Evolutionary conservation across 257 asterid genomes (phyloP), one percentile per base, ranked within the genome.

Genomic region (Schizonepeta tenuifolia): DNA sequence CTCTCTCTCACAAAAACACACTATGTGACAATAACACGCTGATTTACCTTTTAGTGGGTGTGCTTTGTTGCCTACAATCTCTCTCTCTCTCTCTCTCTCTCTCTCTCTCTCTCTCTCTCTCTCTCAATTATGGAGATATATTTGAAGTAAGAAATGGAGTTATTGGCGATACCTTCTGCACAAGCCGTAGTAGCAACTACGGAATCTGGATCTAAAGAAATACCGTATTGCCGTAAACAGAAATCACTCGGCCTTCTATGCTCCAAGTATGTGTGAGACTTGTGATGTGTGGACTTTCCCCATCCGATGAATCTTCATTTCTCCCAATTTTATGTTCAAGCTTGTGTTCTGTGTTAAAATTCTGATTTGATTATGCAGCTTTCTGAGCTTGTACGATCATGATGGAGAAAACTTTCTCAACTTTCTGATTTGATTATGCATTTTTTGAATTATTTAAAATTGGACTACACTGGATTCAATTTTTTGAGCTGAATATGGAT

Each of bases 221-320:
- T 70, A 1, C 84, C 91, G n/a, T 95, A 95, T 26, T 91, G 96
- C 84, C 91, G 99, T 0, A 92, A 95, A 65, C 98, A 95, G 85
- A 95, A 95, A 75, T 94, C 98, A 1, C 89, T 94, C 12, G 98
- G 98, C 18, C 96, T 94, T 14, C 63, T 94, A 9, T 95, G 99
- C 84, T 87, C 99, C 72, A 94, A 94, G 98, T 94, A 80, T 15
- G 80, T 59, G 2, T 64, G 4, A 7, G 22, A 24, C 24, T 21
- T 31, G 62, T 56, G 62, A 11, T 21, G 21, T 43, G 20, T 4
- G 33, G 67, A 36, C 7, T 28, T 36, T 18, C 66, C 41, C 41
- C 6, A 20, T 18, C 12, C 18, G 59, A 53, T 2, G 24, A 17
- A 9, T 53, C 14, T 8, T 18, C 9, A 47, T 41, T 35, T 50